Conservation (phyloP, 805 yeast species). For the Cyberlindnera euphorbiiphila region DNA sequence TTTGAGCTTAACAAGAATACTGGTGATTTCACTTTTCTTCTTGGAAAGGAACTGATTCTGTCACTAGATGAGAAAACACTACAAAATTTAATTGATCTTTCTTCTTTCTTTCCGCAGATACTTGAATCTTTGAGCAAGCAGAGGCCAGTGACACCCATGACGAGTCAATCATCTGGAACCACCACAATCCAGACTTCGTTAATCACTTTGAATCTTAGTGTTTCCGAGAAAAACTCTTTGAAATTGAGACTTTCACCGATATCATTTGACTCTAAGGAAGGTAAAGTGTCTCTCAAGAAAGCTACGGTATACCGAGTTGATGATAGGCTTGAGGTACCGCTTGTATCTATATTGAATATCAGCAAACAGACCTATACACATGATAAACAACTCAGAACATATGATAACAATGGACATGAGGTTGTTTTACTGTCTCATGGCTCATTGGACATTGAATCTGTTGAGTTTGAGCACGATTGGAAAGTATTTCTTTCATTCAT, state of each 20-base stretch:
- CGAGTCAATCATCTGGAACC: slow-evolving; percentile 3
- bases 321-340: slow-evolving; percentile 16
- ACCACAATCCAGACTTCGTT: slow-evolving; percentile 23
- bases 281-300: slow-evolving; percentile 33
- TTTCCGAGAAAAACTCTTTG: slow-evolving; percentile 16
- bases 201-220: slow-evolving; percentile 10
- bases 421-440: slow-evolving; percentile 18
- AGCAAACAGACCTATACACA: slow-evolving; percentile 9
- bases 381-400: slow-evolving; percentile 26
- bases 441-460: slow-evolving; percentile 20
- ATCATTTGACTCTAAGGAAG: slow-evolving; percentile 36
- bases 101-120: slow-evolving; percentile 27
- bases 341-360: slow-evolving; percentile 25
- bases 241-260: slow-evolving; percentile 39
- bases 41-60: slow-evolving; percentile 38
- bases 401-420: slow-evolving; percentile 31
- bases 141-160: slow-evolving; percentile 2
- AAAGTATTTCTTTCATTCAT: slow-evolving; percentile 27
- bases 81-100: slow-evolving; percentile 30
- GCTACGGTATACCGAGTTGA: slow-evolving; percentile 21
- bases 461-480: slow-evolving; percentile 29
- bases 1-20: slow-evolving; percentile 42
- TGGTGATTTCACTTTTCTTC: slow-evolving; percentile 37
- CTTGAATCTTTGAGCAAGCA: slow-evolving; percentile 21
- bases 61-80: slow-evolving; percentile 19